Percentiles rank a stretch among this genome's conserved stretches.
Evolutionary conservation across 1,284 basidiomycete species (phyloP).

Genomic region (Termitomyces sp.): DNA sequence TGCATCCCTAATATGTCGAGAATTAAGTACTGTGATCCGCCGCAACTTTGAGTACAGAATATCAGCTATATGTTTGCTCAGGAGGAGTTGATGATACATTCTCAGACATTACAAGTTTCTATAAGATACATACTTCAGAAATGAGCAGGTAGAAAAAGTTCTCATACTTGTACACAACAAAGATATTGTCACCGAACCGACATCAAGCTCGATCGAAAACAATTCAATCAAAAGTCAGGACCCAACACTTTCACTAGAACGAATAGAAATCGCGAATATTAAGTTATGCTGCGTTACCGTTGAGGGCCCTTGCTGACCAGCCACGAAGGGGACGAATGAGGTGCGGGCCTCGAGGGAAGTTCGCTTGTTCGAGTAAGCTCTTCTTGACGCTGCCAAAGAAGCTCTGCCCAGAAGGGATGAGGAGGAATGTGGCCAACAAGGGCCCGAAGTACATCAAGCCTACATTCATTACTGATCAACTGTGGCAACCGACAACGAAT

Average conservation of each 20-base stretch:
- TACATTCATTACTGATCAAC: conserved; percentile 25
- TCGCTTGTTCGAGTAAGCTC: conserved; percentile 33
- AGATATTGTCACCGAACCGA: conserved; percentile 1
- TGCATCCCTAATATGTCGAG: neutral
- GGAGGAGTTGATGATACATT: neutral
- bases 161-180: conserved; percentile 2
- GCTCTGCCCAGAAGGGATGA: conserved; percentile 87
- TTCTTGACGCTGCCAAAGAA: conserved; percentile 74
- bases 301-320: conserved; percentile 11
- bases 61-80: neutral
- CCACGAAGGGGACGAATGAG: conserved; percentile 17
- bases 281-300: conserved; percentile 9
- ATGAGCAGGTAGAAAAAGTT: neutral
- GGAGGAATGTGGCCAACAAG: conserved; percentile 84
- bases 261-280: neutral
- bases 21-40: conserved; percentile 14
- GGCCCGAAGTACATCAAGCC: conserved; percentile 78
- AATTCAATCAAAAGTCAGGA: conserved; percentile 4
- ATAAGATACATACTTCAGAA: neutral
- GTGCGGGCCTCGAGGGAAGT: conserved; percentile 16
- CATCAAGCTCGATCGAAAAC: conserved; percentile 10
- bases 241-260: conserved; percentile 1
- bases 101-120: neutral
- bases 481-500: neutral
- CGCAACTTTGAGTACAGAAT: no score